These are phyloP conservation scores for Tuber calosporum DNA, from an alignment of 495 filamentous ascomycete species.

Conservation along the genomic window DNA sequence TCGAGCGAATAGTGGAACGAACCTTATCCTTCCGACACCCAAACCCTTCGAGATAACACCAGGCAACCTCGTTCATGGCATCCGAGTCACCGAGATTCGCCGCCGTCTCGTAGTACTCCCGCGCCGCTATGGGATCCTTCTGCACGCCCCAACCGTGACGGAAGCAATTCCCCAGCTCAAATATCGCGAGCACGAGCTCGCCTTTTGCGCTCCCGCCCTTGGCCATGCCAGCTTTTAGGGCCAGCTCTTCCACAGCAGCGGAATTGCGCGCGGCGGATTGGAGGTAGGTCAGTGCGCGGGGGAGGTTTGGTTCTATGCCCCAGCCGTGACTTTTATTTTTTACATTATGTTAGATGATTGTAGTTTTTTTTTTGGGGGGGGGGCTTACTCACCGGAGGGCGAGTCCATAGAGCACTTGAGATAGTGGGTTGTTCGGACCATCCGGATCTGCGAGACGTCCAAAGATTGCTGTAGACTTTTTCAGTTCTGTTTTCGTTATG, in stretches of 20 bases:
- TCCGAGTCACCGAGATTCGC: constrained; percentile 94
- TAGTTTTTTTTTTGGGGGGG: not conserved
- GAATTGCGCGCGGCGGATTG: constrained; percentile 85
- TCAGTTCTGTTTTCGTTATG: constrained; percentile 28
- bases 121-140: constrained; percentile 81
- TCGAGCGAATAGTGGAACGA: constrained; percentile 44
- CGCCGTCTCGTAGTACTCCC: constrained; percentile 92
- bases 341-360: constrained; percentile 22
- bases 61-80: constrained; percentile 93
- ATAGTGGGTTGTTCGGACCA: constrained; percentile 82
- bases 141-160: constrained; percentile 90
- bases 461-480: constrained; percentile 73
- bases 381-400: constrained; percentile 65
- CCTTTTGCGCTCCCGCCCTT: constrained; percentile 93
- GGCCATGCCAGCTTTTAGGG: constrained; percentile 75
- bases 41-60: constrained; percentile 93
- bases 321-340: constrained; percentile 69
- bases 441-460: constrained; percentile 75
- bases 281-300: constrained; percentile 71
- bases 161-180: constrained; percentile 91
- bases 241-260: constrained; percentile 73
- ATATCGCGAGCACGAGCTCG: constrained; percentile 95
- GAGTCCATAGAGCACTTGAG: constrained; percentile 93
- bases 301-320: constrained; percentile 69
- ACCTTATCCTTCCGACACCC: constrained; percentile 97